A percentile compares a stretch with the other conserved stretches of the same genome.
Conservation (phyloP, 108 stramenopile genomes). For the Fragilariopsis cylindrus region DNA sequence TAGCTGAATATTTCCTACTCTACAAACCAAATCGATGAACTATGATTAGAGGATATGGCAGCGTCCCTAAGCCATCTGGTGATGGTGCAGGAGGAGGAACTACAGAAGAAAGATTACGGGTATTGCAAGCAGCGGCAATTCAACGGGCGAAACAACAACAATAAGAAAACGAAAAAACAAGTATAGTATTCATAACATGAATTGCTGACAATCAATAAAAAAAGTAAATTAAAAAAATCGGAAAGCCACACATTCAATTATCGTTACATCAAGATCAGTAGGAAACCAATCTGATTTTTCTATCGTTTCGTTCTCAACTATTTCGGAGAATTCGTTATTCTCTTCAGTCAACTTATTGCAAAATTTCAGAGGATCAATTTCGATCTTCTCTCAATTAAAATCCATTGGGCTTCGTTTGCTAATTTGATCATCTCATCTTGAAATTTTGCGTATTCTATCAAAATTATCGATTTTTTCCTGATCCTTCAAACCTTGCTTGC, state of each 20-base stretch:
- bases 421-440: constrained; percentile 68
- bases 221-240: too few species aligned
- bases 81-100: constrained; percentile 10
- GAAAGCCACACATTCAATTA: too few species aligned
- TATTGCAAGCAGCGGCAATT: constrained; percentile 38
- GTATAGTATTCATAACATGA: too few species aligned
- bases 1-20: constrained; percentile 71
- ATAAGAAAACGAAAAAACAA: background rate
- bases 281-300: too few species aligned
- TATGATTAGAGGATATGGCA: constrained; percentile 54
- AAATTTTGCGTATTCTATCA: constrained; percentile 56
- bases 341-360: constrained; percentile 1
- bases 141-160: constrained; percentile 39
- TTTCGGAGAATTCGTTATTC: background rate
- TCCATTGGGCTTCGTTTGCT: constrained; percentile 55
- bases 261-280: too few species aligned
- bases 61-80: constrained; percentile 7
- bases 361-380: constrained; percentile 61
- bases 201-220: too few species aligned
- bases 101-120: constrained; percentile 30
- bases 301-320: background rate
- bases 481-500: constrained; percentile 12
- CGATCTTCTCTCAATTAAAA: constrained; percentile 53
- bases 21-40: constrained; percentile 89
- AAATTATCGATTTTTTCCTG: constrained; percentile 51